Evolutionary conservation across 768 basidiomycete species (phyloP), one percentile per base, ranked within the genome.

Genomic region (Mycena galericulata): DNA sequence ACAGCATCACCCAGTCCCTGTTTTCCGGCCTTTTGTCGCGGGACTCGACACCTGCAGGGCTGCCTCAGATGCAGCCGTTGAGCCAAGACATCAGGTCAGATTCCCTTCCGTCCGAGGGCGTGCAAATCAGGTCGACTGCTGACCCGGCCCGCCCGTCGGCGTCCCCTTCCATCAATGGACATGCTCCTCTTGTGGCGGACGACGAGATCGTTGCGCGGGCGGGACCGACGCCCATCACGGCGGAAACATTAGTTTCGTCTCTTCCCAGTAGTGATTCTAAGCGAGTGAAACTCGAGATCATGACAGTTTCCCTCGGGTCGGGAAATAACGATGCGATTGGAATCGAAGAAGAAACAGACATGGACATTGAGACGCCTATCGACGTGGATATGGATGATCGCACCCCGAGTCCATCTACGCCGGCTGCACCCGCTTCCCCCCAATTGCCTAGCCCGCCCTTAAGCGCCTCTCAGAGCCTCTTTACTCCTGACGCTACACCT

Each of bases 311-410:
- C 38, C 34, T 71, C 27, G 56, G 45, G 12, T 9, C n/a, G 12
- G 45, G 11, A 20, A 36, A 54, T 20, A 38, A 55, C 29, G 56
- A 62, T 15, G 58, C 26, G 8, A 51, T 55, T 26, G 53, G 49
- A 34, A 15, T 66, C n/a, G 69, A 70, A 43, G 66, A 45, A 29
- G 70, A 71, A 49, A 57, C 59, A 11, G 70, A 72, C 60, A 72
- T 72, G 70, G 70, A 72, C 36, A 72, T 72, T 2, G 70, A 63
- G 29, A 72, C 70, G 6, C 70, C 70, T 10, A 65, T 72, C 43
- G 67, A 68, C 18, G 67, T 68, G 30, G 67, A 72, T 36, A 65
- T 72, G 67, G 70, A 68, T 32, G 58, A 67, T 41, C 43, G 60
- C 15, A 34, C 40, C 10, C 62, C 51, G 3, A 65, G 57, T 26